Base-by-base conservation (phyloP, 257 asterid species). In the Nicotiana undulata region DNA sequence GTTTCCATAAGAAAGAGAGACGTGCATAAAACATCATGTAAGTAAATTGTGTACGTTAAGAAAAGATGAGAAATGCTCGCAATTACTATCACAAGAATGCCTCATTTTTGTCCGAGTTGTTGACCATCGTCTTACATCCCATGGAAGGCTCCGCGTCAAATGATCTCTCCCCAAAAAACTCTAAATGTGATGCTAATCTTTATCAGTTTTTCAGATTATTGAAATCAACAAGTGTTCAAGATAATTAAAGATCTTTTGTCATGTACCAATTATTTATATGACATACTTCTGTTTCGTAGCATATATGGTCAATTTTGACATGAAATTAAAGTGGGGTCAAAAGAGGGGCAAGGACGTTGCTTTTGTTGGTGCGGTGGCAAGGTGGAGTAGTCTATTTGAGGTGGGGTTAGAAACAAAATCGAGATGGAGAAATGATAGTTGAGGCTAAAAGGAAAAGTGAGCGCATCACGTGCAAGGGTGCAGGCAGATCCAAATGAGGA, bases 391-490 rank as follows among this genome's bases (percentile, higher is more conserved):
- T 83, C 85, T 81, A 84, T 83, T 86, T 75, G 79, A 68, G 80
- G 68, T 56, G 82, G 66, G 87, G 72, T 20, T 59, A 37, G 34
- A 11, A 13, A 32, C 74, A 6, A 29, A 32, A 68, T 11, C 26
- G 37, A 76, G 60, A 51, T 76, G 81, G 82, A 70, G 81, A 82
- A 61, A 80, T 34, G 37, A 51, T 51, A 51, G 56, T 13, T 51
- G 56, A 51, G 56, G 17, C 16, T 11, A 51, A 75, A 63, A 82
- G 58, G 63, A 76, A 59, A 80, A 74, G 81, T 9, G 22, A 81
- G 81, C 29, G 60, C 18, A 67, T 83, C 93, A 82, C 91, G 86
- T 89, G 92, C 20, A 74, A 63, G 46, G 82, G 60, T 17, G 74
- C 63, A 85, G 28, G 80, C 82, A 85, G 80, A 77, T 82, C 81